Percentiles rank a stretch among this genome's conserved stretches.
These are phyloP conservation scores for Multifurca ochricompacta DNA, from an alignment of 768 basidiomycete genomes.

Conservation along the genomic window DNA sequence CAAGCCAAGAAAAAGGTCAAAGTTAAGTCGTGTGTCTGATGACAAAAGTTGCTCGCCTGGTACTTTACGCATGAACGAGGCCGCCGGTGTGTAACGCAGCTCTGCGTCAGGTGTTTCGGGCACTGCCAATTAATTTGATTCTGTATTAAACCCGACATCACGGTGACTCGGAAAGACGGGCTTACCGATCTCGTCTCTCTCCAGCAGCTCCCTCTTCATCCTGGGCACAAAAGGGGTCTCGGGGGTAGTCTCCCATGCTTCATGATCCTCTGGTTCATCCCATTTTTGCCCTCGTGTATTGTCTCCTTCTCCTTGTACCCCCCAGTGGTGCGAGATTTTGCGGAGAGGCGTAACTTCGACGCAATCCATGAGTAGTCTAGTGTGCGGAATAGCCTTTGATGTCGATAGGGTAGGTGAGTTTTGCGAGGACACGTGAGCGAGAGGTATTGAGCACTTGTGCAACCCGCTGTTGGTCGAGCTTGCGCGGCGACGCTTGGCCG, in stretches of 20 bases:
- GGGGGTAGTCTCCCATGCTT: neutral
- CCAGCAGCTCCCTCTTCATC: neutral
- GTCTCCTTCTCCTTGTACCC: neutral
- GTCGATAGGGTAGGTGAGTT: neutral
- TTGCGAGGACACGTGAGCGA: neutral
- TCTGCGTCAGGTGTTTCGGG: constrained; percentile 13
- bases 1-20: neutral
- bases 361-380: constrained; percentile 8
- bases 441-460: neutral
- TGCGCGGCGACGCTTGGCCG: neutral
- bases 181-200: constrained; percentile 13
- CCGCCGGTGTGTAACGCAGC: neutral
- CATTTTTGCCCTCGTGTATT: neutral
- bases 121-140: neutral
- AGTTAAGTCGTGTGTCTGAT: neutral
- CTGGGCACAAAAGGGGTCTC: constrained; percentile 6
- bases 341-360: constrained; percentile 7
- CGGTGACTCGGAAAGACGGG: neutral
- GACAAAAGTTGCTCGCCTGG: neutral
- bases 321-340: neutral
- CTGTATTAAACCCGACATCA: no score
- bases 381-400: neutral
- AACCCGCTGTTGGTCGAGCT: neutral
- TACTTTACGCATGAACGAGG: neutral
- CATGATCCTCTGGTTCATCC: neutral